Conservation (phyloP, 2,329 filamentous ascomycete genomes). For the Fusarium illudens region DNA sequence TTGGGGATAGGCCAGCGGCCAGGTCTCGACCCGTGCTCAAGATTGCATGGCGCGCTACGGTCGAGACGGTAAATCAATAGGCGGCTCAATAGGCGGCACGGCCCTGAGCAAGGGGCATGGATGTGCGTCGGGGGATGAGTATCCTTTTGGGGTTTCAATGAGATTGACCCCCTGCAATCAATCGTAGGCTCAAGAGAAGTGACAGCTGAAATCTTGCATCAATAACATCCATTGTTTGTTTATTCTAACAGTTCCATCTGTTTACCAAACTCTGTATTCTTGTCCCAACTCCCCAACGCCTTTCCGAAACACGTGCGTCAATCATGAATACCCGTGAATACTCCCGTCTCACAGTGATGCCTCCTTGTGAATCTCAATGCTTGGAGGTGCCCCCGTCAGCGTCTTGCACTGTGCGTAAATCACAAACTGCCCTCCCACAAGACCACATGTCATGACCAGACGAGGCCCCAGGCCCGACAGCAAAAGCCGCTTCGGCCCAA, state of each 20-base stretch:
- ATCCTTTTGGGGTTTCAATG: neutral
- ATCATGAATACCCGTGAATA: no score
- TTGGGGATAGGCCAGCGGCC: slow-evolving; percentile 8
- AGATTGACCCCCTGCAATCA: neutral
- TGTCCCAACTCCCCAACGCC: slow-evolving; percentile 21
- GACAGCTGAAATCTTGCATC: neutral
- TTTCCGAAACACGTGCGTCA: neutral
- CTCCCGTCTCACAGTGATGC: slow-evolving; percentile 32
- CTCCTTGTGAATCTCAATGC: slow-evolving; percentile 64
- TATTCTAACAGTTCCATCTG: slow-evolving; percentile 1
- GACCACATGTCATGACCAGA: slow-evolving; percentile 62
- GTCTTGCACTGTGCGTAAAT: slow-evolving; percentile 65
- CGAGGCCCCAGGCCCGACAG: slow-evolving; percentile 59
- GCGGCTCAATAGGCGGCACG: slow-evolving; percentile 21
- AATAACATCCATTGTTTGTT: neutral
- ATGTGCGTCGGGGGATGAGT: neutral
- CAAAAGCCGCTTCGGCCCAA: slow-evolving; percentile 59
- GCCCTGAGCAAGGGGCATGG: slow-evolving; percentile 8
- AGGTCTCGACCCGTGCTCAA: slow-evolving; percentile 9
- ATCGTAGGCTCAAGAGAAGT: neutral
- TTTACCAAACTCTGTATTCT: slow-evolving; percentile 6
- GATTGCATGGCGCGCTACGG: slow-evolving; percentile 1
- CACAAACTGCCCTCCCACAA: slow-evolving; percentile 63
- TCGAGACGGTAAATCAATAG: slow-evolving; percentile 25
- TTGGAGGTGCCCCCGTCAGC: slow-evolving; percentile 59